Conservation (phyloP, 1,284 basidiomycete genomes). For the Phaffia rhodozyma region DNA sequence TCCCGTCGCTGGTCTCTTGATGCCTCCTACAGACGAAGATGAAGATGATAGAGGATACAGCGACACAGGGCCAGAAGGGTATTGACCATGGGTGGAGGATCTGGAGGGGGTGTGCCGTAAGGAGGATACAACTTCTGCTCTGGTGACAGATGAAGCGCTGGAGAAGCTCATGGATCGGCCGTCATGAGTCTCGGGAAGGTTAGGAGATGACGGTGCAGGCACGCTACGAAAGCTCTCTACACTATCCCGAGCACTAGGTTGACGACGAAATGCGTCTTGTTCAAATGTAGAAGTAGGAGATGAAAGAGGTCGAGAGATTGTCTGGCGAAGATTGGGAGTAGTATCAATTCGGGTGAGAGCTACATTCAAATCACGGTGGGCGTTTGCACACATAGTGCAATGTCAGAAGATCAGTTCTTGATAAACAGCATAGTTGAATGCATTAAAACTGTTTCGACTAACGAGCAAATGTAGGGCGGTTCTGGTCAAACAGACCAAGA, state of each 20-base stretch:
- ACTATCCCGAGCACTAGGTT: conserved; percentile 5
- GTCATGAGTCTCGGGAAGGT: background rate
- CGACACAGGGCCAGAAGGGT: background rate
- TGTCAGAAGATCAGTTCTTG: background rate
- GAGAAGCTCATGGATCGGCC: conserved; percentile 8
- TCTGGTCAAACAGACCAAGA: background rate
- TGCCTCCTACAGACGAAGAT: conserved; percentile 18
- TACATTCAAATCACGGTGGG: background rate
- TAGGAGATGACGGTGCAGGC: background rate
- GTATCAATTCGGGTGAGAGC: conserved; percentile 17
- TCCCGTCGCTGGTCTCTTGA: conserved; percentile 12
- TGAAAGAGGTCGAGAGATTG: conserved; percentile 2
- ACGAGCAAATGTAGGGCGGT: conserved; percentile 2
- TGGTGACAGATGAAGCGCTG: background rate
- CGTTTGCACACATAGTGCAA: background rate
- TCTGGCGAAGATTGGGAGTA: background rate
- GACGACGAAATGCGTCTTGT: conserved; percentile 1
- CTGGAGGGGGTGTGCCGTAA: too few relatives aligned
- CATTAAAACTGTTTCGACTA: background rate
- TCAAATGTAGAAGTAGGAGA: conserved; percentile 8
- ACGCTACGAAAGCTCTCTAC: conserved; percentile 9
- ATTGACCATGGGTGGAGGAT: too few relatives aligned
- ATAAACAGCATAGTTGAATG: background rate
- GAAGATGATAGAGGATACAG: conserved; percentile 7
- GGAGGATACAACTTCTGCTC: too few relatives aligned